Conservation (phyloP, 2,329 filamentous ascomycete species). For the Colletotrichum abscissum region DNA sequence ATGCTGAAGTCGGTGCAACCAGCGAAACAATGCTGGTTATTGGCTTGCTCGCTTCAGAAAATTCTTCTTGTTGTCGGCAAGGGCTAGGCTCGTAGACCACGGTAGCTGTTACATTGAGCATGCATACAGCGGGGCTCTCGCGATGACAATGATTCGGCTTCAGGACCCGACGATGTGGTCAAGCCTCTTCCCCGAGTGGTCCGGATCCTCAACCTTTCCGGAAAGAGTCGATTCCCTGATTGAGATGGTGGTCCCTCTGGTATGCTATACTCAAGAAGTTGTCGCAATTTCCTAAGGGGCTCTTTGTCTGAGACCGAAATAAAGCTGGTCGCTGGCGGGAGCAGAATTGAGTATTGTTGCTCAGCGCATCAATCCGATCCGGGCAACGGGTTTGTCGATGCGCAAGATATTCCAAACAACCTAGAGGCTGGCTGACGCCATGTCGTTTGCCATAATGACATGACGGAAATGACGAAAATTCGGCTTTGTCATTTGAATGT, state of each 20-base stretch:
- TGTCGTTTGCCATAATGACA: not conserved
- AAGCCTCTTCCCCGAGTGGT: slow-evolving; percentile 7
- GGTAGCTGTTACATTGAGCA: slow-evolving; percentile 11
- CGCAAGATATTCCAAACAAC: not conserved
- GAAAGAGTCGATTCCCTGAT: slow-evolving; percentile 5
- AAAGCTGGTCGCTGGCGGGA: not conserved
- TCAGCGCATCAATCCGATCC: not conserved
- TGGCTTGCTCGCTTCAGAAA: not conserved
- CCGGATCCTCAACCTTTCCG: slow-evolving; percentile 6
- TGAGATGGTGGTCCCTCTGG: not conserved
- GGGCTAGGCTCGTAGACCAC: not conserved
- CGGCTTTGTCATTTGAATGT: not conserved
- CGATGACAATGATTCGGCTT: slow-evolving; percentile 2
- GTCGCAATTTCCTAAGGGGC: too few relatives aligned
- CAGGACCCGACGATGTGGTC: slow-evolving; percentile 12
- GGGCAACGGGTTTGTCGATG: not conserved
- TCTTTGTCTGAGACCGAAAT: not conserved
- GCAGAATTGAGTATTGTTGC: not conserved
- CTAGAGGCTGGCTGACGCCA: not conserved
- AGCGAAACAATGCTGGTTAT: not conserved
- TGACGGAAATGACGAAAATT: not conserved
- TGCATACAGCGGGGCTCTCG: slow-evolving; percentile 21
- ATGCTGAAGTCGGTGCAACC: not conserved
- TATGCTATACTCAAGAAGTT: not conserved
- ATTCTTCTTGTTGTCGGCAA: not conserved